Base-by-base conservation (phyloP, 257 asterid species). In the Nemophila menziesii region DNA sequence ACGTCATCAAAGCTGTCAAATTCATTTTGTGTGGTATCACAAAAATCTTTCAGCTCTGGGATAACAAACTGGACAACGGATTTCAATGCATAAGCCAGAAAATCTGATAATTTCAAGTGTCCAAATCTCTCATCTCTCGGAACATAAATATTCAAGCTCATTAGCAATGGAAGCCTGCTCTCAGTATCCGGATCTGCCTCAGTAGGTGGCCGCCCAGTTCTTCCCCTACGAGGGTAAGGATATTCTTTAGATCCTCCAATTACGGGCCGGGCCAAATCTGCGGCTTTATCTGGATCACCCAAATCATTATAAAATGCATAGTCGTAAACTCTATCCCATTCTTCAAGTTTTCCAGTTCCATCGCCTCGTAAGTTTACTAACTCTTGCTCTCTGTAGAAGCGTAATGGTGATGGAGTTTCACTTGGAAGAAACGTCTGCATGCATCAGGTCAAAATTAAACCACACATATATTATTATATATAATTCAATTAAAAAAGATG, bases 211-310 rank as follows among this genome's bases (percentile, higher is more conserved):
- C 92, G 39, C 24, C 89, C 82, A 0, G 94, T 83, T 51, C 80
- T 74, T 14, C 92, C 94, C 58, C 94, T 68, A 0, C 92, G 89
- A 29, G 94, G 94, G 46, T 61, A 63, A 51, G 39, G 36, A 41
- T 18, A 69, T 23, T 60, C 53, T 2, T 58, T 7, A 2, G 67
- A 46, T 39, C 75, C 75, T 42, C 76, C 76, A 0, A 64, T 54
- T 12, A 60, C 43, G 1, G 57, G 62, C 6, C 75, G 70, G 2
- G 43, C 65, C 23, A 16, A 33, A 2, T 60, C 34, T 2, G 13
- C 0, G 29, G 51, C 68, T 7, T 15, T 46, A 52, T 63, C 65
- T 1, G 75, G 75, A 41, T 56, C 65, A 12, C 75, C 75, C 53
- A 69, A 43, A 39, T 64, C 75, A 43, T 69, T 64, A 57, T 69